Evolutionary conservation across 306 rosid genomes (phyloP).

Genomic region (Sechiopsis laciniata): DNA sequence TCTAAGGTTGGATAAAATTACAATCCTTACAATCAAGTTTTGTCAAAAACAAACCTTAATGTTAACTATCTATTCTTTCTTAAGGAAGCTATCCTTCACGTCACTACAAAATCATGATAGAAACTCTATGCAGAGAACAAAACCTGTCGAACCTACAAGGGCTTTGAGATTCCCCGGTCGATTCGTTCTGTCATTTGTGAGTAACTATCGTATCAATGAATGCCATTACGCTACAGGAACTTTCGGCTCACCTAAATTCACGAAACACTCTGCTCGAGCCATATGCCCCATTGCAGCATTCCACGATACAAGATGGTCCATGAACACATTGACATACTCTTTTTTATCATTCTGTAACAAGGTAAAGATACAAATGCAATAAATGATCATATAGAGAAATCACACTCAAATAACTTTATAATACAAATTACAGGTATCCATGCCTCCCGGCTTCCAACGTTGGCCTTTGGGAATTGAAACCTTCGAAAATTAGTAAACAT

Average conservation of each 20-base stretch:
- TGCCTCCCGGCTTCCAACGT: not conserved
- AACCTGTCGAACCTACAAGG: not conserved
- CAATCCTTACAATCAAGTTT: not conserved
- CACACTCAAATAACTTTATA: not conserved
- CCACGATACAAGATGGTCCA: slow-evolving; percentile 94
- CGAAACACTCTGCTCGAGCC: slow-evolving; percentile 62
- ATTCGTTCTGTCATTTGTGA: no score
- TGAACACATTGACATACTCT: slow-evolving; percentile 59
- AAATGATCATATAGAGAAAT: not conserved
- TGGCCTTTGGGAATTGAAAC: not conserved
- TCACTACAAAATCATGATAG: slow-evolving; percentile 5
- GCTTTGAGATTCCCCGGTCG: not conserved
- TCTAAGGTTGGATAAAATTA: not conserved
- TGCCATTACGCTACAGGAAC: slow-evolving; percentile 55
- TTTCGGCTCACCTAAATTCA: slow-evolving; percentile 83
- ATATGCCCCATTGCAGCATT: slow-evolving; percentile 57
- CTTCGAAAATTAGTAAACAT: not conserved
- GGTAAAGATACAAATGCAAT: not conserved
- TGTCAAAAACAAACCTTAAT: not conserved
- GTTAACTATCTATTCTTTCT: not conserved
- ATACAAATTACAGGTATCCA: not conserved
- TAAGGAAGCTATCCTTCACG: not conserved
- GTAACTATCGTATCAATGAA: not conserved
- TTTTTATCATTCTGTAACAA: slow-evolving; percentile 67
- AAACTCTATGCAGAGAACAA: not conserved